Evolutionary conservation across 176 grass and related monocot species (phyloP).

Genomic region (Stipa capillata): DNA sequence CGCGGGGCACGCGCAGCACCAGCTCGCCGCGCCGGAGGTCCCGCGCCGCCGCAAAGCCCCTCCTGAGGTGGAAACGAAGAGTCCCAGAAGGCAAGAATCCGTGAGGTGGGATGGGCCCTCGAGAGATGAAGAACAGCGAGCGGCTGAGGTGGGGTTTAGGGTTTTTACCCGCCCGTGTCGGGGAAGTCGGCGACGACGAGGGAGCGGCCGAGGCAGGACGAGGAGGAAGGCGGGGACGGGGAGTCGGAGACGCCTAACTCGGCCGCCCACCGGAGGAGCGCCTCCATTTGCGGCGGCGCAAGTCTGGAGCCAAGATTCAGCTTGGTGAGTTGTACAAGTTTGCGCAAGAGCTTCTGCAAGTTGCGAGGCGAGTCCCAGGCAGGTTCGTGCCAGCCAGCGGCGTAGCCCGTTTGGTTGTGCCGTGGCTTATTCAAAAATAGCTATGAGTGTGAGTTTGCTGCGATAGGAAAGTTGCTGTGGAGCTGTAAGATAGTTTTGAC

Average conservation of each 20-base stretch:
- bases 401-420: too few species aligned
- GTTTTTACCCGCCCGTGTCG: slow-evolving; percentile 59
- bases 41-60: slow-evolving; percentile 68
- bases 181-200: slow-evolving; percentile 65
- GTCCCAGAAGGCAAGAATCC: background rate
- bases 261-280: slow-evolving; percentile 75
- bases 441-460: too few species aligned
- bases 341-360: too few species aligned
- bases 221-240: background rate
- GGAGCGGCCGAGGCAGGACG: slow-evolving; percentile 47
- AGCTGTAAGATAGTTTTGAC: too few species aligned
- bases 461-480: too few species aligned
- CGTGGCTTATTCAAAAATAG: too few species aligned
- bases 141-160: background rate
- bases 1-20: slow-evolving; percentile 59
- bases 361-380: too few species aligned
- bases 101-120: background rate
- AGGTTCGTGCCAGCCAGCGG: too few species aligned
- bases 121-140: background rate
- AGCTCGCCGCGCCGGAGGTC: slow-evolving; percentile 65
- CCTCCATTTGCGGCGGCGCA: slow-evolving; percentile 34
- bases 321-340: too few species aligned
- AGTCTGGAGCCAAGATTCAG: too few species aligned
- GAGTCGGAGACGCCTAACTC: slow-evolving; percentile 70
- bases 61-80: slow-evolving; percentile 28